phyloP scores from a whole-genome alignment of 2,329 filamentous ascomycete genomes.

The Aspergillus hiratsukae region DNA sequence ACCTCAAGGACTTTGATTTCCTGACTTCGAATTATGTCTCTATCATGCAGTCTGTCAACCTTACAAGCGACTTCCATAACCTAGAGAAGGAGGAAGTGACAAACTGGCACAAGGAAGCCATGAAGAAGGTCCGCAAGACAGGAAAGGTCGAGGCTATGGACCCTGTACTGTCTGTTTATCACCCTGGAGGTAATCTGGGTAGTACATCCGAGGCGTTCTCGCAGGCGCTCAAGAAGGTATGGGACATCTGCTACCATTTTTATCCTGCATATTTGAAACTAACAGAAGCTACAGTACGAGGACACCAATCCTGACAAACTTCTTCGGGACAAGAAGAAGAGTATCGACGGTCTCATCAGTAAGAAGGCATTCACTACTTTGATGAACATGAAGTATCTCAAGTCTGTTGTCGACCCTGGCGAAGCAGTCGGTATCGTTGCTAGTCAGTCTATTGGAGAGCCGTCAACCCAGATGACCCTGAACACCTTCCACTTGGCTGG shows the following conservation, averaged over 20 bases:
- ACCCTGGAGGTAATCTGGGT: constrained; percentile 73
- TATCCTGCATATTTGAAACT: constrained; percentile 8
- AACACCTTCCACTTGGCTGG: constrained; percentile 99
- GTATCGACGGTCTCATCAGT: constrained; percentile 37
- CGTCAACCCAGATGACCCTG: constrained; percentile 97
- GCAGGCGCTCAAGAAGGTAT: constrained; percentile 58
- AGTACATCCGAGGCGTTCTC: constrained; percentile 88
- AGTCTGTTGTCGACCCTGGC: constrained; percentile 86
- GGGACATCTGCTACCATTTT: constrained; percentile 6
- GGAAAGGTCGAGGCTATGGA: constrained; percentile 65
- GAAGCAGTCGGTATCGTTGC: constrained; percentile 97
- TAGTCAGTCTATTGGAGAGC: constrained; percentile 93
- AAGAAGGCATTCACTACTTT: constrained; percentile 78
- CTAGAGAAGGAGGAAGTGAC: constrained; percentile 64
- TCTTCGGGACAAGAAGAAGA: constrained; percentile 57
- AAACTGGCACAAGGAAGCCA: constrained; percentile 59
- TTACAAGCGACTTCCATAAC: constrained; percentile 51
- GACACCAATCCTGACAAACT: constrained; percentile 66
- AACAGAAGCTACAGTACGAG: constrained; percentile 55
- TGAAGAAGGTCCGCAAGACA: constrained; percentile 76
- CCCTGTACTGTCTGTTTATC: constrained; percentile 67
- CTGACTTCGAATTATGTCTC: constrained; percentile 80
- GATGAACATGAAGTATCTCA: constrained; percentile 87
- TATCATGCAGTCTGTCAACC: constrained; percentile 70
- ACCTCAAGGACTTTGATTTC: constrained; percentile 86